Evolutionary conservation across 345 rosid genomes (phyloP).

Genomic region (Brassica nigra): DNA sequence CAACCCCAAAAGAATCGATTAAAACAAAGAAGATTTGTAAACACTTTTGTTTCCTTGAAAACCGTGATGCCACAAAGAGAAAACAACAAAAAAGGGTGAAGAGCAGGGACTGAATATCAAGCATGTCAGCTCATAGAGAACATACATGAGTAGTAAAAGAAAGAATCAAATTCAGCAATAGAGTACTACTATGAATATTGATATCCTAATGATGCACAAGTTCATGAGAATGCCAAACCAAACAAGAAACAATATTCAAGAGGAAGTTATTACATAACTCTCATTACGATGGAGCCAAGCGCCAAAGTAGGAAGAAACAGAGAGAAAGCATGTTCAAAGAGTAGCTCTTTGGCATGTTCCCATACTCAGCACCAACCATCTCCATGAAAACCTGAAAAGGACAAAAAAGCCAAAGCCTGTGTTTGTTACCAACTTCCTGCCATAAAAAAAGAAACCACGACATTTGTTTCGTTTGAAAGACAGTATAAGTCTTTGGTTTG

Average conservation of each 20-base stretch:
- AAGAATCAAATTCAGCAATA: no score
- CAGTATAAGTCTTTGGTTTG: no score
- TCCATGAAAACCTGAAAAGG: not conserved
- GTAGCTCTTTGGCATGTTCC: constrained; percentile 68
- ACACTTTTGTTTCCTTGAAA: not conserved
- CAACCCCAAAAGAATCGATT: not conserved
- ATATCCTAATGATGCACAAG: not conserved
- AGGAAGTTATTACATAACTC: constrained; percentile 42
- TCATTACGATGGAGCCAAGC: constrained; percentile 74
- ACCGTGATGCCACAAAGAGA: not conserved
- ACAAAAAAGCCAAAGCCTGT: no score
- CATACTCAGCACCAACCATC: constrained; percentile 32
- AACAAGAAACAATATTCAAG: not conserved
- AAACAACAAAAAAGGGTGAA: no score
- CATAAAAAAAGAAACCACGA: no score
- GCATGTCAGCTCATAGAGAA: not conserved
- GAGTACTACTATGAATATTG: no score
- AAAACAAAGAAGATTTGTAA: not conserved
- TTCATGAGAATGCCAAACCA: not conserved
- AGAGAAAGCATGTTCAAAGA: constrained; percentile 74
- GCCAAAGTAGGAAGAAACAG: constrained; percentile 78
- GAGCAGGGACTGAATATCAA: not conserved
- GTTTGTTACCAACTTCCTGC: no score
- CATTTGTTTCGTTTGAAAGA: no score
- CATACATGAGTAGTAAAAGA: not conserved